Evolutionary conservation across 345 rosid genomes (phyloP).

Genomic region (Erodium maritimum): DNA sequence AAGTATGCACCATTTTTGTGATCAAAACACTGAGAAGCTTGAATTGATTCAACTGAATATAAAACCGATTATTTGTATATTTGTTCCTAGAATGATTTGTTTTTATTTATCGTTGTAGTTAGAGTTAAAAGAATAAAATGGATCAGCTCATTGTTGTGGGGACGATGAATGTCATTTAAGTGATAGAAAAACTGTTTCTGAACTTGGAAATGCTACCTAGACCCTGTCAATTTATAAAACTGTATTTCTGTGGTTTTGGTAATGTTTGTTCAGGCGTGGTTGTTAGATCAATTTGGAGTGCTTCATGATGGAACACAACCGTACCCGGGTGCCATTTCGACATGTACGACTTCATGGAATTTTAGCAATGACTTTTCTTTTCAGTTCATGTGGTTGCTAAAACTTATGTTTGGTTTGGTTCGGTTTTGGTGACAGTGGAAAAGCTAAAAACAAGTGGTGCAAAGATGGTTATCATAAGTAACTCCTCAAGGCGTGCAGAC

Average conservation of each 20-base stretch:
- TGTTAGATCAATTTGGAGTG: conserved; percentile 92
- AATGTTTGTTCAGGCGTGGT: conserved; percentile 57
- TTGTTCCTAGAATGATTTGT: no score
- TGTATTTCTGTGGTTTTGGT: neutral
- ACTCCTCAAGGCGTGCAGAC: conserved; percentile 87
- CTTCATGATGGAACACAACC: conserved; percentile 93
- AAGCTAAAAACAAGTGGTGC: conserved; percentile 64
- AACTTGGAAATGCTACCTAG: neutral
- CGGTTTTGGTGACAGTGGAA: conserved; percentile 44
- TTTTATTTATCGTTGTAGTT: neutral
- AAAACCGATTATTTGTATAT: neutral
- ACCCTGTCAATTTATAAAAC: conserved; percentile 1
- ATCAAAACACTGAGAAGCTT: neutral
- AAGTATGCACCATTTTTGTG: conserved; percentile 1
- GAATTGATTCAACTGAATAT: neutral
- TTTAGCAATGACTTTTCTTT: neutral
- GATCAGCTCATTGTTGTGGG: neutral
- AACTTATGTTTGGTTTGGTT: conserved; percentile 8
- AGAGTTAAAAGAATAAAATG: neutral
- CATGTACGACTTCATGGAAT: conserved; percentile 35
- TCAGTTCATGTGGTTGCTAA: conserved; percentile 1
- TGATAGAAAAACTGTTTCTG: neutral
- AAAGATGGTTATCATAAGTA: conserved; percentile 75
- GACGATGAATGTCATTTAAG: no score
- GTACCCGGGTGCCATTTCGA: conserved; percentile 78